Percentiles rank a stretch among this genome's conserved stretches.
Evolutionary conservation across 2,329 filamentous ascomycete species (phyloP).

Genomic region (Keithomyces neogunnii): DNA sequence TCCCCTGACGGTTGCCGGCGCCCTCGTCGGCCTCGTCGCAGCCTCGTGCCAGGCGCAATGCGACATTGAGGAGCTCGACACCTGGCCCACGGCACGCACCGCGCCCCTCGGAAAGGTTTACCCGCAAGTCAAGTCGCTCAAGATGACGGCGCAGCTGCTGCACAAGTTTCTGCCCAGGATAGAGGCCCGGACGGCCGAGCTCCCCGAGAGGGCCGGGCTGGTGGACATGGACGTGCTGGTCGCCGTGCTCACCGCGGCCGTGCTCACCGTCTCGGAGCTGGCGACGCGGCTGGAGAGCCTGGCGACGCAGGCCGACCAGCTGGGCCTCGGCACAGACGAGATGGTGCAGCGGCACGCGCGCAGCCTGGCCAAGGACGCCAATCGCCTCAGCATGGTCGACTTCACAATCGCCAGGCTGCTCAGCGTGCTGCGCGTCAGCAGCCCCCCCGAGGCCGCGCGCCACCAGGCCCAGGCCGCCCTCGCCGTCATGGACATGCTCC

Average conservation of each 20-base stretch:
- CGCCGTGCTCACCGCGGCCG: conserved; percentile 9
- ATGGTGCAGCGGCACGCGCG: conserved; percentile 3
- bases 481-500: conserved; percentile 8
- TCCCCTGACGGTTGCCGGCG: conserved; percentile 6
- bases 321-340: conserved; percentile 2
- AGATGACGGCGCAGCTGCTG: conserved; percentile 10
- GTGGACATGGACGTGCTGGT: conserved; percentile 12
- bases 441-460: conserved; percentile 5
- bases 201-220: conserved; percentile 6
- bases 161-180: conserved; percentile 11
- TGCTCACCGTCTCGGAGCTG: conserved; percentile 11
- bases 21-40: conserved; percentile 12
- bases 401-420: conserved; percentile 10
- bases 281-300: conserved; percentile 7
- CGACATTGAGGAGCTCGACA: conserved; percentile 6
- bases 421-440: conserved; percentile 10
- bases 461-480: conserved; percentile 6
- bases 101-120: conserved; percentile 1
- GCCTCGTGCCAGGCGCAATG: conserved; percentile 7
- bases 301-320: neutral
- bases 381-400: conserved; percentile 9
- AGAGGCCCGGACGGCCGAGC: conserved; percentile 3
- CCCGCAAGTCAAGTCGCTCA: conserved; percentile 7
- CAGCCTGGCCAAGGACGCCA: conserved; percentile 6
- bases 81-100: neutral